Base-by-base conservation (phyloP, 768 basidiomycete species). In the Rhizopogon vulgaris region DNA sequence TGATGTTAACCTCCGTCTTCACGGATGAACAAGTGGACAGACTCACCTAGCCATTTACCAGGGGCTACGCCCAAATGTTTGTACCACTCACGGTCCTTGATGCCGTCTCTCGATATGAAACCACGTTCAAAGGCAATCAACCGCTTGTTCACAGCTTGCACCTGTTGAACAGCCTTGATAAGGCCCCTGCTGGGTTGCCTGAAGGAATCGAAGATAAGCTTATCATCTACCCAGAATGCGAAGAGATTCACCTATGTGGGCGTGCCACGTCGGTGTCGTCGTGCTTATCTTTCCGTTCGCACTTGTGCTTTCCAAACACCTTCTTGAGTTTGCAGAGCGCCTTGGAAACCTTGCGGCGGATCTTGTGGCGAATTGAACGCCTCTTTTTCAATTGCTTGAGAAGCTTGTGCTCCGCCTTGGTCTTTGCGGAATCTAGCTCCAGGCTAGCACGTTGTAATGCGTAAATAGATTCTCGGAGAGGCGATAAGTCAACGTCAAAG, bases 51-150 rank as follows among this genome's bases (percentile, higher is more conserved):
- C 85, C 86, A 85, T 67, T 87, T 83, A 43, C 90, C 90, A 24
- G 90, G 90, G 3, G 90, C 89, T 36, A 90, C 87, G 41, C 78
- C 89, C 8, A 90, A 75, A 65, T 91, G 84, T 59, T 76, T 81
- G 67, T 88, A 94, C 90, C 90, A 94, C 63, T 88, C 84, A 49
- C 86, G 75, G 43, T 83, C 80, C 59, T 82, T 80, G 59, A 91
- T 83, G 1, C 89, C 90, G 8, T 73, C 80, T 58, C 82, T 69
- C n/a, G 80, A 81, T 51, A 93, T 85, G 66, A 94, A 88, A 1
- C 87, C 85, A 41, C 80, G 77, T 64, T 90, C 88, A 61, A 89
- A 89, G 1, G 74, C 69, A 10, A 75, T 72, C 27, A 89, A 71
- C 63, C 83, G 85, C 70, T 76, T 68, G 67, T 89, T 89, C 14